Evolutionary conservation across 1,284 basidiomycete genomes (phyloP).

Genomic region (Ganoderma meredithae): DNA sequence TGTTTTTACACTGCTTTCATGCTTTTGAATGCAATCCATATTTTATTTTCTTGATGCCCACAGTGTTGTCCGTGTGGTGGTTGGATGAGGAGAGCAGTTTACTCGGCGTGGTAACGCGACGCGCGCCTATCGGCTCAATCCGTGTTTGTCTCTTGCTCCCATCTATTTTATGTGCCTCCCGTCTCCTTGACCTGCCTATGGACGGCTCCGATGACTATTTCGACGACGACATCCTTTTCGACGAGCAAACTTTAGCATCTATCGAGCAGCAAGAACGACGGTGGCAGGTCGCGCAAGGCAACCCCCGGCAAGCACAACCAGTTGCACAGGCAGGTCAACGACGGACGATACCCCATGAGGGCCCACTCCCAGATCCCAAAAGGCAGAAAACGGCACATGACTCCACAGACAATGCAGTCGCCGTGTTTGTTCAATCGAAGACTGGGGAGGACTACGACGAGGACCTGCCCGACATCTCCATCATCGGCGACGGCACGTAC

Average conservation of each 20-base stretch:
- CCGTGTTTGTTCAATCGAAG: constrained; percentile 25
- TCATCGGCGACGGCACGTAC: constrained; percentile 51
- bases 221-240: constrained; percentile 69
- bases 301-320: constrained; percentile 7
- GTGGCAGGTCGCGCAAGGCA: constrained; percentile 45
- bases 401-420: constrained; percentile 11
- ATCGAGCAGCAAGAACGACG: constrained; percentile 68
- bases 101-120: background rate
- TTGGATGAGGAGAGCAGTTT: too few relatives aligned
- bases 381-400: constrained; percentile 26
- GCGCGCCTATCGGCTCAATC: background rate
- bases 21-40: constrained; percentile 22
- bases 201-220: constrained; percentile 72
- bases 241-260: constrained; percentile 65
- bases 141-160: background rate
- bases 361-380: constrained; percentile 21
- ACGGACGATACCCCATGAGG: constrained; percentile 25
- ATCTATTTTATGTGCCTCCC: constrained; percentile 15
- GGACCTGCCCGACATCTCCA: constrained; percentile 65
- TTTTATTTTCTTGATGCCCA: background rate
- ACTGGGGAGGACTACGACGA: constrained; percentile 49
- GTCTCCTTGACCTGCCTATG: constrained; percentile 48
- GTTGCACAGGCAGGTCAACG: constrained; percentile 21
- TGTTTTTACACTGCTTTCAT: constrained; percentile 19
- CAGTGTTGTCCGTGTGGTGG: background rate